Base-by-base conservation (phyloP, 352 stramenopile species). In the Pythium aristosporum region DNA sequence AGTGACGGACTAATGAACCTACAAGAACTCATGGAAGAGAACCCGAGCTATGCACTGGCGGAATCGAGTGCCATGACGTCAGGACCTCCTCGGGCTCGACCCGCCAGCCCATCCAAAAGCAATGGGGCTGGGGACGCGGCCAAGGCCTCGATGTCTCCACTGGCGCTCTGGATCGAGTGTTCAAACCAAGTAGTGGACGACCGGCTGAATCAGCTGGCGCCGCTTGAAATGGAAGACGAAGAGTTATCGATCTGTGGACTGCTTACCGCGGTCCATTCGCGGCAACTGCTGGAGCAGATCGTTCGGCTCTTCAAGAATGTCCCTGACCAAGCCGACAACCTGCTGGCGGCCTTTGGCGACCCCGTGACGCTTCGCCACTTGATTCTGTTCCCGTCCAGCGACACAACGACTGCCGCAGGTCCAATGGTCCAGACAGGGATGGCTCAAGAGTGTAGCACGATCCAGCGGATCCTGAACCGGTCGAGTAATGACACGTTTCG, bases 21-120 rank as follows among this genome's bases (percentile, higher is more conserved):
- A 6, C 84, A 93, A 71, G 85, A 92, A 21, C 69, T 88, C 8
- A 76, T 79, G 21, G 85, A 92, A 13, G 85, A 96, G 55, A 96
- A 96, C 44, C 74, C 80, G 30, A 94, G 80, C 41, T 96, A 94
- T 30, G 65, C 69, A 25, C 72, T 96, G 10, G 50, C 72, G 5
- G 85, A 96, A 56, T 83, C 82, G 1, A 92, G 83, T 43, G 68
- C 73, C 2, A 36, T 70, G 10, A 74, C 50, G 20, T 34, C 72
- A 42, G 12, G 55, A 56, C 67, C 68, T 15, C 67, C 68, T 11
- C 68, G 74, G 32, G 47, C 49, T 52, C 70, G 72, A 68, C 71
- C 67, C 20, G 63, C 61, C 4, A 90, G 80, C 65, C 82, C 82
- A 23, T 65, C 68, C 37, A 88, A 85, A 46, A 53, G 36, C 8